Conservation (phyloP, 805 yeast genomes). For the Metschnikowia proteae region DNA sequence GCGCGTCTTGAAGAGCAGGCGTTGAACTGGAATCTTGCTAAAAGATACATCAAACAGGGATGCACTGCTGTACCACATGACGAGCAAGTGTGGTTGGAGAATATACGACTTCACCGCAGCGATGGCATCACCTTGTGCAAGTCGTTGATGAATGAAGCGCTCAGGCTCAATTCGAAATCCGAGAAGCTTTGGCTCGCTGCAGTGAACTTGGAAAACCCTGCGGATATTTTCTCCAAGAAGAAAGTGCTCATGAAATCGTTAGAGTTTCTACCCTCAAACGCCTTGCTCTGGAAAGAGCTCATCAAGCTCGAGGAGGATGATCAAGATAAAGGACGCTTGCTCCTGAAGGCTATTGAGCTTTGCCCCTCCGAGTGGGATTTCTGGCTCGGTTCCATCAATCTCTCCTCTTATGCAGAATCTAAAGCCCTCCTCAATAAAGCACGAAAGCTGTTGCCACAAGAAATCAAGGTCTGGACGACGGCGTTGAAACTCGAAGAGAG, state of each 20-base stretch:
- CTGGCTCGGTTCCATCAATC: conserved; percentile 57
- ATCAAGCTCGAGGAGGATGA: conserved; percentile 55
- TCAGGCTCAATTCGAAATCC: conserved; percentile 52
- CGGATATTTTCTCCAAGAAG: conserved; percentile 48
- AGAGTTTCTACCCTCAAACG: conserved; percentile 56
- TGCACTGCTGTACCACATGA: conserved; percentile 61
- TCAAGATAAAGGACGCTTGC: conserved; percentile 48
- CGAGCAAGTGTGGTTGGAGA: conserved; percentile 82
- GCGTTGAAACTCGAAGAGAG: conserved; percentile 62
- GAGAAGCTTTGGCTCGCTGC: conserved; percentile 73
- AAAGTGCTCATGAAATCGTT: conserved; percentile 68
- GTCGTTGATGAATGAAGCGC: conserved; percentile 61
- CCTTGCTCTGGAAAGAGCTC: conserved; percentile 64
- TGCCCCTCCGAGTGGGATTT: conserved; percentile 62
- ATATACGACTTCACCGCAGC: conserved; percentile 54
- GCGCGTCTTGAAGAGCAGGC: conserved; percentile 74
- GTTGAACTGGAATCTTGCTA: conserved; percentile 53
- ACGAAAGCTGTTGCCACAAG: conserved; percentile 38
- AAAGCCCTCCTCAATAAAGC: conserved; percentile 56
- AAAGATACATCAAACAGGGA: conserved; percentile 64
- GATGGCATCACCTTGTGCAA: conserved; percentile 46
- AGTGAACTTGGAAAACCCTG: conserved; percentile 50
- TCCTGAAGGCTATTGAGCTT: conserved; percentile 63
- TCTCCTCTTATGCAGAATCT: conserved; percentile 47
- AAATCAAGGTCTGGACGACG: conserved; percentile 55